phyloP scores from a whole-genome alignment of 306 rosid genomes.

The Pachyrhizus erosus region DNA sequence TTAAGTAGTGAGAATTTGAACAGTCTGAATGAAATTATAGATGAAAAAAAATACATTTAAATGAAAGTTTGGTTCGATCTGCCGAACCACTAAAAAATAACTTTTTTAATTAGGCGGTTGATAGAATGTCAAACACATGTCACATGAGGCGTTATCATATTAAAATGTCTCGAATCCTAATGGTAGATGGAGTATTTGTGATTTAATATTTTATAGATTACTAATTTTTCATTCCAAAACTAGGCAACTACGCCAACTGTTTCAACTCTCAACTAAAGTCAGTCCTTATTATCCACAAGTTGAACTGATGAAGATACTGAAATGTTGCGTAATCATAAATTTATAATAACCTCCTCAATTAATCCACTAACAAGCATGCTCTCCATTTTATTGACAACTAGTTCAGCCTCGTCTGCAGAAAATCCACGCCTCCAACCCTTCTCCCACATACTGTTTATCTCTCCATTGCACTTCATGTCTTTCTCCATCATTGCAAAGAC shows the following conservation, averaged over 20 bases:
- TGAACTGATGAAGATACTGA: neutral
- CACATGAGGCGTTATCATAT: too few relatives aligned
- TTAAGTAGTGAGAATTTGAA: too few relatives aligned
- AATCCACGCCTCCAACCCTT: conserved; percentile 64
- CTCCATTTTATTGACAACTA: conserved; percentile 63
- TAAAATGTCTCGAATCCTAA: too few relatives aligned
- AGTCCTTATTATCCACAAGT: neutral
- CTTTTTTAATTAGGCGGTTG: too few relatives aligned
- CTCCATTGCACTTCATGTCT: conserved; percentile 16
- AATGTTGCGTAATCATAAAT: conserved; percentile 7
- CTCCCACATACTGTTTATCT: conserved; percentile 54
- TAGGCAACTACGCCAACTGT: neutral
- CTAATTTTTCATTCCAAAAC: too few relatives aligned
- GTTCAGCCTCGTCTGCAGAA: conserved; percentile 64
- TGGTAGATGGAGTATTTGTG: too few relatives aligned
- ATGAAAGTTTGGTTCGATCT: too few relatives aligned
- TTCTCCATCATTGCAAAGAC: neutral
- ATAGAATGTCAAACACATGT: too few relatives aligned
- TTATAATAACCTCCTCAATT: conserved; percentile 61
- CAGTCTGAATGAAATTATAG: too few relatives aligned
- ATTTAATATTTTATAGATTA: too few relatives aligned
- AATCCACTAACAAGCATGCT: conserved; percentile 56
- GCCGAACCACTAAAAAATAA: too few relatives aligned
- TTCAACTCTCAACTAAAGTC: neutral
- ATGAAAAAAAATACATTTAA: too few relatives aligned